Evolutionary conservation across 148 eudicot genomes (phyloP).

Genomic region (Amaranthus hypochondriacus): DNA sequence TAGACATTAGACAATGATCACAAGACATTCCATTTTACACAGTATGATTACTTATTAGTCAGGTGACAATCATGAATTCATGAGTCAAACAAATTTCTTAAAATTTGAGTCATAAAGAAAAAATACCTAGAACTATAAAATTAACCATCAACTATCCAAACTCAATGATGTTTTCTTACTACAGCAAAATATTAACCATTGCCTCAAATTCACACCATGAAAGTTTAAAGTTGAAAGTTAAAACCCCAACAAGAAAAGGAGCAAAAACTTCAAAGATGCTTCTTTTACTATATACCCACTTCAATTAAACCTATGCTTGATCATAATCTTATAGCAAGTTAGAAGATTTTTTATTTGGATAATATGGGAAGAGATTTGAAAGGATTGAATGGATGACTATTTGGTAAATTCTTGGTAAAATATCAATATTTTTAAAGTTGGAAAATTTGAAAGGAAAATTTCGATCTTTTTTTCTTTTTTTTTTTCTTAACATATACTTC

Average conservation of each 20-base stretch:
- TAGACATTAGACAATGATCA: conserved; percentile 12
- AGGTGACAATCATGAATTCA: conserved; percentile 19
- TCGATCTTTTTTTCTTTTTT: no score
- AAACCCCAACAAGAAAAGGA: neutral
- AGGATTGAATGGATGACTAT: neutral
- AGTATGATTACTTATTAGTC: conserved; percentile 7
- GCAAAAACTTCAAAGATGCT: conserved; percentile 8
- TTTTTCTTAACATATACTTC: no score
- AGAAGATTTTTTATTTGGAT: neutral
- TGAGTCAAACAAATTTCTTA: conserved; percentile 10
- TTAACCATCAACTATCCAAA: neutral
- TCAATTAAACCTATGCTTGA: conserved; percentile 13
- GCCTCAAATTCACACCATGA: neutral
- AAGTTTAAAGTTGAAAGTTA: neutral
- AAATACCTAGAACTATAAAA: neutral
- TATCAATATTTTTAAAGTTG: no score
- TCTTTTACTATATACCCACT: conserved; percentile 26
- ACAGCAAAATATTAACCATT: neutral
- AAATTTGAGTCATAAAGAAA: conserved; percentile 3
- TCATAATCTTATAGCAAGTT: neutral
- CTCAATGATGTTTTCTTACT: neutral
- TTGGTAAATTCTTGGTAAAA: no score
- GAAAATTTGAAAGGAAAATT: no score
- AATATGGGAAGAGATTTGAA: neutral
- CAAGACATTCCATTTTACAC: conserved; percentile 23